Evolutionary conservation across 345 rosid species (phyloP).

Genomic region (Eucalyptus victrix): DNA sequence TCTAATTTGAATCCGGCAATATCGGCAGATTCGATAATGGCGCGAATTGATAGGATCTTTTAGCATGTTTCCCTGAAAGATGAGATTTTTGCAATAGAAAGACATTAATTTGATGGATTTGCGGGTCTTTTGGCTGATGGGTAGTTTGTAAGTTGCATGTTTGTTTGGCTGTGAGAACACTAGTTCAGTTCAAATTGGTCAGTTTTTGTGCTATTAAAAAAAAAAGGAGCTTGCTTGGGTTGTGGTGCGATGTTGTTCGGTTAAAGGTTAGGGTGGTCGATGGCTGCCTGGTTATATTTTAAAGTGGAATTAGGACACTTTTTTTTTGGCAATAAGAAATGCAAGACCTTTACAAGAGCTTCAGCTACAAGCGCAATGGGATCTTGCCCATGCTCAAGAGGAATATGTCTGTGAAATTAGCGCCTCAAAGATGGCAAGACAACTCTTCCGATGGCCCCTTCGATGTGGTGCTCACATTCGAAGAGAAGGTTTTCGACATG

Average conservation of each 20-base stretch:
- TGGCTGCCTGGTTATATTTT: not conserved
- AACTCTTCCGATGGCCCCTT: conserved; percentile 83
- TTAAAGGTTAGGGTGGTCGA: not conserved
- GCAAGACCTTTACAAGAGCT: not conserved
- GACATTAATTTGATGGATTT: not conserved
- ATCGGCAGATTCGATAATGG: not conserved
- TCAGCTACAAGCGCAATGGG: conserved; percentile 89
- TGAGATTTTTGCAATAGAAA: not conserved
- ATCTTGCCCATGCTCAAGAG: conserved; percentile 94
- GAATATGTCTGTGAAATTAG: conserved; percentile 57
- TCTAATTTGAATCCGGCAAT: not conserved
- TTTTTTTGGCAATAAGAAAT: not conserved
- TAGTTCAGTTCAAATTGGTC: not conserved
- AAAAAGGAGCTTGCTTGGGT: not conserved
- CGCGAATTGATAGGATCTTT: not conserved
- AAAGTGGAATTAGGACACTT: not conserved
- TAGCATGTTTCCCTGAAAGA: not conserved
- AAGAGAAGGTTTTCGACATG: conserved; percentile 91
- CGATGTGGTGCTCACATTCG: conserved; percentile 71
- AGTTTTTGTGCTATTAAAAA: not conserved
- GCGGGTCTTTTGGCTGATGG: not conserved
- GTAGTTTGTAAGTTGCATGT: not conserved
- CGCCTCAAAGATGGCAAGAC: conserved; percentile 97
- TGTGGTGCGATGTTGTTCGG: not conserved
- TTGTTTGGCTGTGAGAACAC: not conserved